Evolutionary conservation across 176 grass and related monocot genomes (phyloP).

Genomic region (Thinopyrum elongatum): DNA sequence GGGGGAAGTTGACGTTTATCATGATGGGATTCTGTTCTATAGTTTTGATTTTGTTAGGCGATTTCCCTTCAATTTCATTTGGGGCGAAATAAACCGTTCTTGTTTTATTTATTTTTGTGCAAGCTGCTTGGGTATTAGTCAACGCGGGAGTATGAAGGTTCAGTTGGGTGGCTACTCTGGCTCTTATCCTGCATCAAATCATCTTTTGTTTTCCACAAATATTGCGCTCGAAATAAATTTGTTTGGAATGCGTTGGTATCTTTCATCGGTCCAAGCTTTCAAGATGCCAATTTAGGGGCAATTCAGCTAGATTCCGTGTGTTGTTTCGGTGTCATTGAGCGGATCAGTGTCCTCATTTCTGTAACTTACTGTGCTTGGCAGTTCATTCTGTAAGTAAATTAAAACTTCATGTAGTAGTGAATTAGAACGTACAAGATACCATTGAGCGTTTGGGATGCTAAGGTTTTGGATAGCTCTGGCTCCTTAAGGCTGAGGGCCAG

Average conservation of each 20-base stretch:
- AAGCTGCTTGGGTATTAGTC: background rate
- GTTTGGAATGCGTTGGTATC: background rate
- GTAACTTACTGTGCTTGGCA: background rate
- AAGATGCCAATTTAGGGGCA: background rate
- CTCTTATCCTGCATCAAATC: constrained; percentile 5
- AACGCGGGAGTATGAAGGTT: constrained; percentile 19
- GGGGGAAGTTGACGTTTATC: background rate
- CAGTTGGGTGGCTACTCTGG: background rate
- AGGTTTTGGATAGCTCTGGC: background rate
- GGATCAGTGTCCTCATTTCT: background rate
- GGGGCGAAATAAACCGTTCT: background rate
- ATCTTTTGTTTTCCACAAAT: background rate
- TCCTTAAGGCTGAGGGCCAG: background rate
- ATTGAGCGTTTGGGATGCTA: background rate
- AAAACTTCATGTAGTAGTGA: background rate
- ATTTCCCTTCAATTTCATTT: background rate
- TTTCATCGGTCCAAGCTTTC: background rate
- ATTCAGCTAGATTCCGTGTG: background rate
- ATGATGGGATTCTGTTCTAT: background rate
- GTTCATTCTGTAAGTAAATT: background rate
- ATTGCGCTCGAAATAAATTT: background rate
- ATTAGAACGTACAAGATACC: background rate
- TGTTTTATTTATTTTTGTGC: background rate
- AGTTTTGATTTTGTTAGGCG: background rate
- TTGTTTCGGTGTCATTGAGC: background rate